Evolutionary conservation across 2,329 filamentous ascomycete genomes (phyloP).

Genomic region (Truncatella angustata): DNA sequence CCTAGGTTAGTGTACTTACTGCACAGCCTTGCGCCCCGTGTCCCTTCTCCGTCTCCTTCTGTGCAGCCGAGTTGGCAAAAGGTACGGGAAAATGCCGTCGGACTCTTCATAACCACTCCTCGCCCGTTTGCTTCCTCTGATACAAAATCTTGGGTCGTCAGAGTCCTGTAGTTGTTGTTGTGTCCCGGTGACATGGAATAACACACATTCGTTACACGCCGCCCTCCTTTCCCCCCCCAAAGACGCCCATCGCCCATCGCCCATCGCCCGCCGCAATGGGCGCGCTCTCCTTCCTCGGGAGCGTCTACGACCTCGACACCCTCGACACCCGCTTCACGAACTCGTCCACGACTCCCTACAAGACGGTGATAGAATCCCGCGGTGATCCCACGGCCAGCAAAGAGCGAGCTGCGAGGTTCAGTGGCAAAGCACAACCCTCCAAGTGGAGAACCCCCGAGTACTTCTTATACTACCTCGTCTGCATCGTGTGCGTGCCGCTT

Average conservation of each 20-base stretch:
- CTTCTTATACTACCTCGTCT: constrained; percentile 72
- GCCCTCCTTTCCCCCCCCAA: neutral
- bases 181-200: neutral
- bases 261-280: constrained; percentile 10
- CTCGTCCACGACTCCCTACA: constrained; percentile 67
- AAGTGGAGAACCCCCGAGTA: constrained; percentile 89
- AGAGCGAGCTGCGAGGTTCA: constrained; percentile 41
- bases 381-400: constrained; percentile 39
- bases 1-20: too few relatives aligned
- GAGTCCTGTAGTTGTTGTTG: neutral
- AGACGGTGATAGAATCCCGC: constrained; percentile 52
- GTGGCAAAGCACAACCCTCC: constrained; percentile 52
- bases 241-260: neutral
- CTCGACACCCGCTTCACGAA: constrained; percentile 65
- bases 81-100: constrained; percentile 1
- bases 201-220: constrained; percentile 2
- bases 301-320: constrained; percentile 64
- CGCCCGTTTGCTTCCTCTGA: neutral
- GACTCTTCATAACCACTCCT: neutral
- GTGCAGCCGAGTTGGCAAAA: neutral
- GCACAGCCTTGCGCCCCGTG: too few relatives aligned
- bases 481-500: constrained; percentile 66
- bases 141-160: too few relatives aligned
- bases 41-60: neutral
- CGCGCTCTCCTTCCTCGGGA: constrained; percentile 21